Evolutionary conservation across 164 flowering plant genomes (phyloP), one percentile per base, ranked within the genome.

Genomic region (Liriodendron chinense): DNA sequence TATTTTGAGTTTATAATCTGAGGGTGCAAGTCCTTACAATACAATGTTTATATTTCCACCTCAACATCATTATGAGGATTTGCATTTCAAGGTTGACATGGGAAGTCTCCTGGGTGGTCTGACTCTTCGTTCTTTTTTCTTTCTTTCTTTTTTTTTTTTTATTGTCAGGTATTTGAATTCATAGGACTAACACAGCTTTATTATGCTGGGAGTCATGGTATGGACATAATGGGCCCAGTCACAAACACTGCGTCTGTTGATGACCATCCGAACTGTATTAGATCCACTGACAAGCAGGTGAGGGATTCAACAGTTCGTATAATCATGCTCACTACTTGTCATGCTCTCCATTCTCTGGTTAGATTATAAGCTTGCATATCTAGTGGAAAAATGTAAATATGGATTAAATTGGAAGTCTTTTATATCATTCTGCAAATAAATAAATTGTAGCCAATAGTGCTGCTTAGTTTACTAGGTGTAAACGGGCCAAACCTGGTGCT

Each of bases 131-230:
- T 34, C 43, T 34, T n/a, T 7, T 12, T 49, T 49, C 53, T 12
- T 12, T 49, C 0, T 7, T 12, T 49, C 13, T 16, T 53, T 10
- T 10, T 10, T 53, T 7, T 53, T 53, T 53, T n/a, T n/a, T n/a
- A 3, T 14, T 77, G 78, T 73, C 84, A 95, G 98, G 98, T 93
- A 62, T 89, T 64, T 74, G 90, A 90, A 75, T 86, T 96, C 82
- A 88, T 96, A 75, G 93, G 93, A 80, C 81, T 96, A 80, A 87
- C 86, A 12, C 97, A 91, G 76, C 94, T 96, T n/a, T 90, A 88
- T 73, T 96, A 96, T 83, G 99, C 99, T 48, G 99, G 99, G 77
- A 96, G 99, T 83, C 99, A 96, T 85, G 99, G 99, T 47, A 96
- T 96, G 99, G 99, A 96, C 86, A 96, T 96, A 57, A 84, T 87